These are phyloP conservation scores for Pyrus betulifolia DNA, from an alignment of 306 rosid genomes.

Conservation along the genomic window DNA sequence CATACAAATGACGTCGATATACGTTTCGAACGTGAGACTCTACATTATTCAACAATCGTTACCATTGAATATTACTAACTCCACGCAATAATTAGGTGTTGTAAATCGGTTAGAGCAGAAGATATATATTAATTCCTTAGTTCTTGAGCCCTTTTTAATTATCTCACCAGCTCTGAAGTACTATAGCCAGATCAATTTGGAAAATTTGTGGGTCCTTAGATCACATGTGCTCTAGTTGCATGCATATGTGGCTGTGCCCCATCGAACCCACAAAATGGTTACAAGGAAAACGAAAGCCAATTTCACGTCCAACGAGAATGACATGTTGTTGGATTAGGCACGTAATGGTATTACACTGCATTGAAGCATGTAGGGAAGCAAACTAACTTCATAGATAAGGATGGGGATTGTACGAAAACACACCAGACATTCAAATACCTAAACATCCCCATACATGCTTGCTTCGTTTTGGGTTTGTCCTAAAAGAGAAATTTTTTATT, in stretches of 20 bases:
- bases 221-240: background rate
- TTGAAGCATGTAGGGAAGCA: background rate
- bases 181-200: background rate
- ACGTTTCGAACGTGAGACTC: too few species aligned
- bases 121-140: background rate
- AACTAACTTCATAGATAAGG: constrained; percentile 8
- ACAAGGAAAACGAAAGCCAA: background rate
- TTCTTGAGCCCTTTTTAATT: background rate
- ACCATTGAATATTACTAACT: background rate
- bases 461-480: background rate
- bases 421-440: background rate
- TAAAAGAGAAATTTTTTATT: background rate
- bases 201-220: background rate
- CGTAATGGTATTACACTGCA: background rate
- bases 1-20: too few species aligned
- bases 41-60: too few species aligned
- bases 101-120: background rate
- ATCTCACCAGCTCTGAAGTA: background rate
- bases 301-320: background rate
- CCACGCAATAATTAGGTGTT: background rate
- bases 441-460: background rate
- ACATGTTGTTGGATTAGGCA: constrained; percentile 18
- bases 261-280: background rate
- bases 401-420: background rate
- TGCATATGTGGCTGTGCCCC: background rate